A percentile compares a stretch with the other conserved stretches of the same genome.
Conservation (phyloP, 805 yeast genomes). For the Wickerhamomyces bisporus region DNA sequence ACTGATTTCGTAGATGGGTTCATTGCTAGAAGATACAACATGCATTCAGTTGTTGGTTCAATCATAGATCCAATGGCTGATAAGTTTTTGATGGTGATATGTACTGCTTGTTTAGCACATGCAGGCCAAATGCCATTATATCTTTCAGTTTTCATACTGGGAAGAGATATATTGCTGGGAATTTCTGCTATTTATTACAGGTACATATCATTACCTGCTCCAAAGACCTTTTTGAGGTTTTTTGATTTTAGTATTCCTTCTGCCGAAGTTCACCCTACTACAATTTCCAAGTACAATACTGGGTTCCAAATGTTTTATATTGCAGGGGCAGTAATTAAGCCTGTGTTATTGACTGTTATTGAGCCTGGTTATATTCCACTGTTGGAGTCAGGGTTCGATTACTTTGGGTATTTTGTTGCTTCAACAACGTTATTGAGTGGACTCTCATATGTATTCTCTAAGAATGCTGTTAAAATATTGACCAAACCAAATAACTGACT, state of each 20-base stretch:
- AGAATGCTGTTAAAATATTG: constrained; percentile 59
- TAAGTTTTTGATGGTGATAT: constrained; percentile 79
- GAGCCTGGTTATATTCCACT: constrained; percentile 23
- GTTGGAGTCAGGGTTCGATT: constrained; percentile 23
- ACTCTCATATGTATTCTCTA: constrained; percentile 65
- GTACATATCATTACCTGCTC: constrained; percentile 67
- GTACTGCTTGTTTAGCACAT: constrained; percentile 72
- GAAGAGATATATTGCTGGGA: constrained; percentile 75
- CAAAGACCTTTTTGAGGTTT: constrained; percentile 64
- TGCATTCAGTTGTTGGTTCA: constrained; percentile 81
- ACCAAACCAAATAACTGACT: constrained; percentile 8
- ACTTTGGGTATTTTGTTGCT: constrained; percentile 52
- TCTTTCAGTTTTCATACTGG: constrained; percentile 67
- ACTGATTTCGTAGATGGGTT: constrained; percentile 92
- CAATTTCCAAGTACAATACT: constrained; percentile 83
- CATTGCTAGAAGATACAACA: constrained; percentile 75
- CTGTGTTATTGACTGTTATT: constrained; percentile 38
- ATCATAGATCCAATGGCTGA: constrained; percentile 95
- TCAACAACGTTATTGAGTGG: constrained; percentile 77
- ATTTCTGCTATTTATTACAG: constrained; percentile 69
- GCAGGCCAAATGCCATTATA: constrained; percentile 65
- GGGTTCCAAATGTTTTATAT: constrained; percentile 89
- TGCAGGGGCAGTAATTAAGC: constrained; percentile 54
- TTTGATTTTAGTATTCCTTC: constrained; percentile 79
- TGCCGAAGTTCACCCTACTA: constrained; percentile 84